phyloP scores from a whole-genome alignment of 495 filamentous ascomycete genomes.

The Xylaria sp. region DNA sequence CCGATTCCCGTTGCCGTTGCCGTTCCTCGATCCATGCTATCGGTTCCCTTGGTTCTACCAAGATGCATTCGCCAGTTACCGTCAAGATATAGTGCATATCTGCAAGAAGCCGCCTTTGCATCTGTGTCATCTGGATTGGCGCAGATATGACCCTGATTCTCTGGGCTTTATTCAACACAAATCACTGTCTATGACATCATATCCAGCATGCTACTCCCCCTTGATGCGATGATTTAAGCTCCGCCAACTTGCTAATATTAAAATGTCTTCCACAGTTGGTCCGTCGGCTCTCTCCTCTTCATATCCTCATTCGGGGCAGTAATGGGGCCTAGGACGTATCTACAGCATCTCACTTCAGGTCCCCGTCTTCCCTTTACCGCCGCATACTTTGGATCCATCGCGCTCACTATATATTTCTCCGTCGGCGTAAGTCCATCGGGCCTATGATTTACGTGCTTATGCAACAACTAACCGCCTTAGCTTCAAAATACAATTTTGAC shows the following conservation, averaged over 20 bases:
- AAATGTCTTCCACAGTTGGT: slow-evolving; percentile 70
- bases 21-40: slow-evolving; percentile 24
- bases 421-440: slow-evolving; percentile 74
- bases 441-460: background rate
- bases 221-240: slow-evolving; percentile 27
- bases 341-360: slow-evolving; percentile 83
- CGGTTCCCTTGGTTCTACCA: slow-evolving; percentile 23
- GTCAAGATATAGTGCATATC: slow-evolving; percentile 31
- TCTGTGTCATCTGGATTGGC: slow-evolving; percentile 41
- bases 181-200: slow-evolving; percentile 15
- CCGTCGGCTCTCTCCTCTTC: slow-evolving; percentile 88
- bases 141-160: slow-evolving; percentile 33
- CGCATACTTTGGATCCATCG: slow-evolving; percentile 95
- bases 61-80: slow-evolving; percentile 24
- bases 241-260: slow-evolving; percentile 25
- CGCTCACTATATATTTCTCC: slow-evolving; percentile 87
- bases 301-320: slow-evolving; percentile 91
- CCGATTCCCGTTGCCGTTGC: slow-evolving; percentile 35
- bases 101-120: slow-evolving; percentile 42
- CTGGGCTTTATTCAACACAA: slow-evolving; percentile 36
- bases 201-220: background rate
- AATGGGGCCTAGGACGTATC: slow-evolving; percentile 85
- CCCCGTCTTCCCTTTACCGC: slow-evolving; percentile 92
- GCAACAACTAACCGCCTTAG: slow-evolving; percentile 54
- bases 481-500: slow-evolving; percentile 82